Percentiles rank a stretch among this genome's conserved stretches.
phyloP scores from a whole-genome alignment of 2,329 filamentous ascomycete species.

The Ophiostoma ulmi region DNA sequence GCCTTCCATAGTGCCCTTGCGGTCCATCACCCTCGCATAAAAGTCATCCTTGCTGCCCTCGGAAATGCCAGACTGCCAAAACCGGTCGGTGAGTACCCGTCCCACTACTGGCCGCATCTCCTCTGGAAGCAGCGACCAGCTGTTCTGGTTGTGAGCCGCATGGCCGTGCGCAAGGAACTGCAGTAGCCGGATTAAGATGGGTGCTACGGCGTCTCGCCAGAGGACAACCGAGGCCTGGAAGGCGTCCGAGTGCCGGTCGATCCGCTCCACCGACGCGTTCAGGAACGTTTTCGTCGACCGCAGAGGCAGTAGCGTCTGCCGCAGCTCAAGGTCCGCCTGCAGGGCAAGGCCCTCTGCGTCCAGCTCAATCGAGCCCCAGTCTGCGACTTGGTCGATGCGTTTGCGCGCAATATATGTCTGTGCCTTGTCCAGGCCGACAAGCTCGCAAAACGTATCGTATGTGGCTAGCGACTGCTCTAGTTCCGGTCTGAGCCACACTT shows the following conservation, averaged over 20 bases:
- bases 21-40: constrained; percentile 83
- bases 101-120: constrained; percentile 74
- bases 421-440: constrained; percentile 74
- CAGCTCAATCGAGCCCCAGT: constrained; percentile 75
- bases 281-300: constrained; percentile 86
- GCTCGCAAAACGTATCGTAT: constrained; percentile 71
- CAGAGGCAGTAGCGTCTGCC: constrained; percentile 71
- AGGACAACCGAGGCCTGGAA: constrained; percentile 71
- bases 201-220: constrained; percentile 79
- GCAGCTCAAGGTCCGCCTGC: constrained; percentile 71
- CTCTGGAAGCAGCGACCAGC: constrained; percentile 70
- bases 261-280: constrained; percentile 84
- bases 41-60: constrained; percentile 95
- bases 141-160: constrained; percentile 79
- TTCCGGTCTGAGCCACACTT: constrained; percentile 69
- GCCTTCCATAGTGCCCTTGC: constrained; percentile 84
- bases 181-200: constrained; percentile 79
- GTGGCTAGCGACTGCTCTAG: constrained; percentile 65
- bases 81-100: constrained; percentile 84
- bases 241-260: constrained; percentile 66
- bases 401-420: constrained; percentile 67
- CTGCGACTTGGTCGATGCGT: constrained; percentile 67
- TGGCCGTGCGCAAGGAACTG: constrained; percentile 86
- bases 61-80: constrained; percentile 98
- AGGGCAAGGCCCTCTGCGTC: constrained; percentile 74